Percentiles rank a stretch among this genome's conserved stretches.
These are phyloP conservation scores for Monosporascus sp. DNA, from an alignment of 2,329 filamentous ascomycete species.

Conservation along the genomic window DNA sequence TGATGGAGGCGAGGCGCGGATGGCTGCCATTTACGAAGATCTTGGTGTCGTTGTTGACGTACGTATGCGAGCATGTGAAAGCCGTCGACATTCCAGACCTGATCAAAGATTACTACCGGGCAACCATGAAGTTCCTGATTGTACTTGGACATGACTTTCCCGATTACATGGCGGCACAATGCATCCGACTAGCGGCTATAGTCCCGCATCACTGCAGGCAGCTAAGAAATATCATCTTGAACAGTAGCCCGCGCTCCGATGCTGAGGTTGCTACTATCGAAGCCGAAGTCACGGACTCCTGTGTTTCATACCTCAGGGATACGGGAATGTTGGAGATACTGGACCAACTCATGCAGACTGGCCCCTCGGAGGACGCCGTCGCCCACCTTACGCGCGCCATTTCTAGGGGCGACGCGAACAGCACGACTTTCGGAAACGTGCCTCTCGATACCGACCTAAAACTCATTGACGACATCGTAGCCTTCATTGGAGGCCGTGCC, in stretches of 20 bases:
- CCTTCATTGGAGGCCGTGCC: conserved; percentile 73
- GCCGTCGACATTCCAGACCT: conserved; percentile 61
- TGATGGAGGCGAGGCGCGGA: conserved; percentile 60
- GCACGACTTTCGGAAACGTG: conserved; percentile 61
- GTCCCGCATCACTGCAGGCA: conserved; percentile 83
- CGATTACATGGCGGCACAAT: conserved; percentile 85
- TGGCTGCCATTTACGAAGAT: conserved; percentile 73
- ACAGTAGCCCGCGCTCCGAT: conserved; percentile 63
- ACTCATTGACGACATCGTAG: conserved; percentile 75
- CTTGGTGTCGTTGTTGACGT: conserved; percentile 64
- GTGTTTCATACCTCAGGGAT: conserved; percentile 39
- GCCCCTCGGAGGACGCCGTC: conserved; percentile 65
- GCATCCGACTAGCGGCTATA: conserved; percentile 72
- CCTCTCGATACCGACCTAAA: conserved; percentile 62
- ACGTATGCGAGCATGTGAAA: conserved; percentile 76
- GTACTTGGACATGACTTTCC: conserved; percentile 91
- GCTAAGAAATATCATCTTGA: conserved; percentile 80
- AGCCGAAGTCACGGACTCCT: conserved; percentile 20
- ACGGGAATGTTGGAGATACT: conserved; percentile 54
- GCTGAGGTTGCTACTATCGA: conserved; percentile 63
- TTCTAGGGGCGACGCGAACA: conserved; percentile 50
- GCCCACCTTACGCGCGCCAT: conserved; percentile 72
- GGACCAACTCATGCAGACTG: conserved; percentile 53
- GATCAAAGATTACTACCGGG: conserved; percentile 79
- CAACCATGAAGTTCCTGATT: conserved; percentile 73